Percentiles rank a stretch among this genome's conserved stretches.
These are phyloP conservation scores for Tolypocladium tundrense DNA, from an alignment of 2,329 filamentous ascomycete species.

Conservation along the genomic window DNA sequence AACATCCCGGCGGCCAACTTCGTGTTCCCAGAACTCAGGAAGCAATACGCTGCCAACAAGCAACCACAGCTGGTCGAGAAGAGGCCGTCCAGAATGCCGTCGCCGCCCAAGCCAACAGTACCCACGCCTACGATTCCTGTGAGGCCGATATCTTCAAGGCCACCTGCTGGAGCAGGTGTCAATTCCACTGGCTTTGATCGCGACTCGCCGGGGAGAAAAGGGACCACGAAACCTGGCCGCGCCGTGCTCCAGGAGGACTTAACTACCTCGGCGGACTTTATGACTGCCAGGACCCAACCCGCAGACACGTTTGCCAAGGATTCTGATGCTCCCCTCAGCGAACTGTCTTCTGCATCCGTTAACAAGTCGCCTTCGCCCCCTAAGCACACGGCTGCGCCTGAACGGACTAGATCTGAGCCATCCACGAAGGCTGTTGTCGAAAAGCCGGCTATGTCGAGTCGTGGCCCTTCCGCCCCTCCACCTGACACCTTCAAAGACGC, in stretches of 20 bases:
- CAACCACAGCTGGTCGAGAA: conserved; percentile 1
- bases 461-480: conserved; percentile 5
- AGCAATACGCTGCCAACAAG: conserved; percentile 13
- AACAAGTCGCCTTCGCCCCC: conserved; percentile 29
- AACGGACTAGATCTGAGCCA: conserved; percentile 29
- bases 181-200: conserved; percentile 30
- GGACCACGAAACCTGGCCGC: conserved; percentile 1
- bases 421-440: conserved; percentile 7
- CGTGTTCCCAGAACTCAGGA: conserved; percentile 36
- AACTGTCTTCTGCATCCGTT: conserved; percentile 28
- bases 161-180: conserved; percentile 17
- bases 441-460: conserved; percentile 1
- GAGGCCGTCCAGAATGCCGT: not conserved
- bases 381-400: conserved; percentile 11
- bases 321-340: conserved; percentile 26
- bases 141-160: not conserved
- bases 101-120: conserved; percentile 1
- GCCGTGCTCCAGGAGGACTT: conserved; percentile 10
- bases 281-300: conserved; percentile 30
- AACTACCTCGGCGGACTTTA: conserved; percentile 25
- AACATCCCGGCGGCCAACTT: conserved; percentile 34
- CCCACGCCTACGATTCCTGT: not conserved
- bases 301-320: conserved; percentile 15
- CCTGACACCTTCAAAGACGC: not conserved
- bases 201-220: conserved; percentile 13